Conservation (phyloP, 805 yeast genomes). For the Ogataea henricii region DNA sequence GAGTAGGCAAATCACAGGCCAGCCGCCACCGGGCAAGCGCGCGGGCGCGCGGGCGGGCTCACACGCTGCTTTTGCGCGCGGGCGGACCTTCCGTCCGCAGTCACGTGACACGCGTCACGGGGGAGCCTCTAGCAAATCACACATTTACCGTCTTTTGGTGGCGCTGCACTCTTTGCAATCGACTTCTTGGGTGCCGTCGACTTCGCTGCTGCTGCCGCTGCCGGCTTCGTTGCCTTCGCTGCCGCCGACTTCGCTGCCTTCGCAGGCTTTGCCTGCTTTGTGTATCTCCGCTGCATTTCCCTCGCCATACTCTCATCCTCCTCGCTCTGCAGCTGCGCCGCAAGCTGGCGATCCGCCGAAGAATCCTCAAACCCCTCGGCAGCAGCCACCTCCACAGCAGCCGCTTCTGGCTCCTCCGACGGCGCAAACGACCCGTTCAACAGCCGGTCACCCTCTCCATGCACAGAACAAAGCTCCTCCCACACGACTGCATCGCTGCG, state of each 20-base stretch:
- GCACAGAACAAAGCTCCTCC: slow-evolving; percentile 71
- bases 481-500: slow-evolving; percentile 62
- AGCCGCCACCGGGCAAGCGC: no score
- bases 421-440: slow-evolving; percentile 65
- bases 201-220: background rate
- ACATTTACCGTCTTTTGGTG: slow-evolving; percentile 1
- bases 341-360: slow-evolving; percentile 28
- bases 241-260: background rate
- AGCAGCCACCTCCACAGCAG: slow-evolving; percentile 4
- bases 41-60: no score
- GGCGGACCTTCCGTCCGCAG: background rate
- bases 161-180: background rate
- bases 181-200: background rate
- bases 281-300: slow-evolving; percentile 26
- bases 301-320: slow-evolving; percentile 36
- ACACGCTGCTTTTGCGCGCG: no score
- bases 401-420: background rate
- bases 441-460: slow-evolving; percentile 70
- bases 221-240: background rate
- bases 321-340: slow-evolving; percentile 34
- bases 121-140: background rate
- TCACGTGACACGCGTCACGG: no score
- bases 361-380: background rate
- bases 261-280: background rate
- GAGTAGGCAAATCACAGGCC: background rate